Evolutionary conservation across 345 rosid genomes (phyloP).

Genomic region (Adansonia digitata): DNA sequence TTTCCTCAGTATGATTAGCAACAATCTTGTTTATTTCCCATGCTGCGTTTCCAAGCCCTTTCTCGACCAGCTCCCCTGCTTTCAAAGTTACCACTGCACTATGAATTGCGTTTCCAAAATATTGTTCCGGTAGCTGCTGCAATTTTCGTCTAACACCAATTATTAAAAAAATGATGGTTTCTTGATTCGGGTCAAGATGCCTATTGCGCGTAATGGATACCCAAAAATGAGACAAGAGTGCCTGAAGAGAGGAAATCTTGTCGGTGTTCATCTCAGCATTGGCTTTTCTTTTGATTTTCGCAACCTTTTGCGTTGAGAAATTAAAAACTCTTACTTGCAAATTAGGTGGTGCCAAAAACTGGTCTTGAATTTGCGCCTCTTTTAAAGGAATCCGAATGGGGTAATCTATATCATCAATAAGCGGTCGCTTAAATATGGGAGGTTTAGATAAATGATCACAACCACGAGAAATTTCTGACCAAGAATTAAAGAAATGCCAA

Average conservation of each 20-base stretch:
- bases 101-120: not conserved
- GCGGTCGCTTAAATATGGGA: not conserved
- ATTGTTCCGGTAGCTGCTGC: not conserved
- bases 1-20: not conserved
- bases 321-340: conserved; percentile 29
- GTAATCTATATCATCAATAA: not conserved
- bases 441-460: not conserved
- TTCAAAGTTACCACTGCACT: not conserved
- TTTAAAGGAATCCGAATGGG: conserved; percentile 24
- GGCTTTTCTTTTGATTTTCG: conserved; percentile 35
- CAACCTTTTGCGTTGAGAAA: conserved; percentile 18
- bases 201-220: not conserved
- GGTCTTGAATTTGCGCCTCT: not conserved
- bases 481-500: conserved; percentile 36
- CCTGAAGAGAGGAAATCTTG: conserved; percentile 29
- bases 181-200: not conserved
- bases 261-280: conserved; percentile 16
- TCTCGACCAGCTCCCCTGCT: not conserved
- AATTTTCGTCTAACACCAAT: not conserved
- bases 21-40: not conserved
- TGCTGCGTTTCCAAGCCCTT: not conserved
- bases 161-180: not conserved
- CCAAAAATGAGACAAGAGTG: conserved; percentile 32
- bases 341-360: not conserved
- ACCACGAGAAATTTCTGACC: conserved; percentile 1